A percentile compares a stretch with the other conserved stretches of the same genome.
Evolutionary conservation across 2,329 filamentous ascomycete genomes (phyloP).

Genomic region (Ciborinia camelliae): DNA sequence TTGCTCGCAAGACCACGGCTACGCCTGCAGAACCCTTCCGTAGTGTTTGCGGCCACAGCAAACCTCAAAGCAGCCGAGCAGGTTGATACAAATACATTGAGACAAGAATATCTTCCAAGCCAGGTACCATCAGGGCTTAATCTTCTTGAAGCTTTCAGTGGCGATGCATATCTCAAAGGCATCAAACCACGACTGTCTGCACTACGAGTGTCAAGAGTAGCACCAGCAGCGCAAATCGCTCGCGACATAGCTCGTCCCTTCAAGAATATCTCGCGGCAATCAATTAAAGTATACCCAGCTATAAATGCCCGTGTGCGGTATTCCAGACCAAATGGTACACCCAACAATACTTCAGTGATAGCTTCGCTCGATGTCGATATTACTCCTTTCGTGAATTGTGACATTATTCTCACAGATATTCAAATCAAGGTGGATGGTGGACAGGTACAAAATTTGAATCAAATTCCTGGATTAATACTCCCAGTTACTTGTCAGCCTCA

Average conservation of each 20-base stretch:
- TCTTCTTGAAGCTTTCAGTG: constrained; percentile 69
- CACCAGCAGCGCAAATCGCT: constrained; percentile 58
- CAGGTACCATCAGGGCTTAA: constrained; percentile 68
- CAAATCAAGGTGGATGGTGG: constrained; percentile 56
- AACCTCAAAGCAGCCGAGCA: constrained; percentile 53
- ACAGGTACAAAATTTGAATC: constrained; percentile 55
- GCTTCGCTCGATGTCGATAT: constrained; percentile 73
- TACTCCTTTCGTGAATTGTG: constrained; percentile 65
- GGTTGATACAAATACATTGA: constrained; percentile 42
- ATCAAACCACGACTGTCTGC: constrained; percentile 68
- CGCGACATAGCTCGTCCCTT: constrained; percentile 62
- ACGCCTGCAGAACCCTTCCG: constrained; percentile 61
- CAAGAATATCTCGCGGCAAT: constrained; percentile 58
- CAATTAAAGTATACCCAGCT: constrained; percentile 63
- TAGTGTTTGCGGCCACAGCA: constrained; percentile 62
- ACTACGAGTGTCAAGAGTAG: constrained; percentile 69
- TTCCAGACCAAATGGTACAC: constrained; percentile 58
- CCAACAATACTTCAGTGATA: constrained; percentile 56
- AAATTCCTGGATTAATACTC: constrained; percentile 47
- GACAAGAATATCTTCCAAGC: constrained; percentile 66
- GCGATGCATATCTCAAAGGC: constrained; percentile 57
- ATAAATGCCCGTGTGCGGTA: constrained; percentile 72
- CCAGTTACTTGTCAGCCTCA: constrained; percentile 63
- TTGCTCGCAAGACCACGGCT: constrained; percentile 58
- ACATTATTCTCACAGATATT: constrained; percentile 60